Base-by-base conservation (phyloP, 495 filamentous ascomycete species). In the Penicillium coprophilum region DNA sequence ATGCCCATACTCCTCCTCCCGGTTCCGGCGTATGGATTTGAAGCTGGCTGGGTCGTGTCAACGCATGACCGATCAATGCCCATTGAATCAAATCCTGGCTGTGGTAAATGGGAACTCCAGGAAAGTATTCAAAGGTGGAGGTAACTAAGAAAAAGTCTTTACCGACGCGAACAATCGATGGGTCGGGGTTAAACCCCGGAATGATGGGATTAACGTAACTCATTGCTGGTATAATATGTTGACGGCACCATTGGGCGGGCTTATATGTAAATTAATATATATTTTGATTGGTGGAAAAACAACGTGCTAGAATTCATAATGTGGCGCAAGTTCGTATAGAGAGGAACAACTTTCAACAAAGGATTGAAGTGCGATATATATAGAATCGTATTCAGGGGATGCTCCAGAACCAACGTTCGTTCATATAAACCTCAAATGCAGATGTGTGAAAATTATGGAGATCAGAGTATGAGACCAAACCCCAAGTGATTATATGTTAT, bases 1-100 rank as follows among this genome's bases (percentile, higher is more conserved):
- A 65, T 2, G 76, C 77, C 69, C 76, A 80, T 9, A 80, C 64
- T 0, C 76, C 79, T 31, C 73, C 77, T 7, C 77, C 76, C 0
- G 77, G 77, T 34, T 80, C 78, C 1, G 76, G 71, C 2, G 75
- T 79, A 23, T 85, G 82, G 66, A 88, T 84, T 59, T 87, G 82
- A 20, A 87, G 67, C 62, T 88, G 85, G 28, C 75, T 77, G 34
- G 77, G 76, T 51, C 82, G 79, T 32, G 62, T 85, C 46, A 87
- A 65, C n/a, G 81, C 85, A 55, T 85, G 81, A 2, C 73, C 76
- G 31, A 83, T 76, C 23, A 80, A 63, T 6, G 60, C 60, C 76
- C 78, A 81, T 38, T 69, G 56, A 21, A 80, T 67, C 31, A 80
- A 62, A 58, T 82, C 78, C 4, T 55, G 67, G 44, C 72, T 77